Evolutionary conservation across 768 basidiomycete species (phyloP), one percentile per base, ranked within the genome.

Genomic region (Galerina marginata): DNA sequence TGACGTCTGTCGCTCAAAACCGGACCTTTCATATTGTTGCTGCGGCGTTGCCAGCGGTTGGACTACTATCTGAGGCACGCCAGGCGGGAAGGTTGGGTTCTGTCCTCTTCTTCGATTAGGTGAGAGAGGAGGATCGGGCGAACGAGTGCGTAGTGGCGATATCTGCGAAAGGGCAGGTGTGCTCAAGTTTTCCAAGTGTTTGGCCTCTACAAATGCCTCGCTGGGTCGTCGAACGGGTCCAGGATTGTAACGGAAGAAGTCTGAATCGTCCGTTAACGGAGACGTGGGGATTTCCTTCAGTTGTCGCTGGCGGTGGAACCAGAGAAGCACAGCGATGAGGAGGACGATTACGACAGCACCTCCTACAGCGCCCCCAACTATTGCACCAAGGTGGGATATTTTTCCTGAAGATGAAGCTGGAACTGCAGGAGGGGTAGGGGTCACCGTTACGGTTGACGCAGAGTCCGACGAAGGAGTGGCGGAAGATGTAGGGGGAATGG

Each of bases 171-270:
- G 7, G 29, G 39, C 33, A 23, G 25, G 9, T 20, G 23, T 37
- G 45, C 9, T 39, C 36, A 26, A n/a, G 20, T 14, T 29, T 45
- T 61, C 60, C 20, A 61, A 11, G 25, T 56, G 54, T 25, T 59
- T 57, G 15, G 62, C 46, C 40, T 49, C 61, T 7, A 56, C 6
- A 38, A 62, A 65, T 5, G 59, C 61, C 5, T 65, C 56, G 33
- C 62, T 65, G 2, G 59, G 61, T 0, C 48, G 46, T 15, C 47
- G 52, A 33, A 23, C 29, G 20, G 48, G 60, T 6, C 40, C 37
- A 3, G 59, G 59, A n/a, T 64, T 60, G 49, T 67, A 69, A 10
- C 59, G 45, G 54, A 66, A 67, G 59, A 67, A 65, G 6, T 48
- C 33, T 9, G 61, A 47, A 44, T 62, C 61, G 51, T 55, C 61